Conservation (phyloP, 108 stramenopile species). For the Fistulifera solaris region DNA sequence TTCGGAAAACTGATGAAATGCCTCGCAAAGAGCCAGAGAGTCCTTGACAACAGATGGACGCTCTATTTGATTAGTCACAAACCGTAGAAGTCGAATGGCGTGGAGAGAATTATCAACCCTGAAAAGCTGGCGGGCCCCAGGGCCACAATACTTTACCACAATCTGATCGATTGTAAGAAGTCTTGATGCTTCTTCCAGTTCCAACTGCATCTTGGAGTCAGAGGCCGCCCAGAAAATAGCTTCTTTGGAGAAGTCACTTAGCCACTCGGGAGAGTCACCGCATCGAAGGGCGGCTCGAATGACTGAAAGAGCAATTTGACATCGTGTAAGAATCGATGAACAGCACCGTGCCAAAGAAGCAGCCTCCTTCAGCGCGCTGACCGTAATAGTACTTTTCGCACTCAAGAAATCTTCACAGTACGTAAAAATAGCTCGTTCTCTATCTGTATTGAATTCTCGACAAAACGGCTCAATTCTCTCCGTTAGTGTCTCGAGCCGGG, state of each 20-base stretch:
- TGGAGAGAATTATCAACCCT: constrained; percentile 71
- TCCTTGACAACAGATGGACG: constrained; percentile 39
- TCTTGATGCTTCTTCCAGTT: constrained; percentile 69
- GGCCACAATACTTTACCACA: constrained; percentile 70
- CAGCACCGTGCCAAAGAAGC: constrained; percentile 57
- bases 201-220: constrained; percentile 47
- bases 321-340: constrained; percentile 32
- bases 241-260: constrained; percentile 44
- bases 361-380: constrained; percentile 24
- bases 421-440: constrained; percentile 43
- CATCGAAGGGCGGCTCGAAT: constrained; percentile 65
- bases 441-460: constrained; percentile 22
- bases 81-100: constrained; percentile 48
- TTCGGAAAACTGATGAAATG: constrained; percentile 57
- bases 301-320: constrained; percentile 48
- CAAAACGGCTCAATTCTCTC: constrained; percentile 46
- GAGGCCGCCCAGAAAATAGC: constrained; percentile 59
- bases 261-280: constrained; percentile 43
- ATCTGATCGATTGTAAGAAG: constrained; percentile 61
- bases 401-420: constrained; percentile 48
- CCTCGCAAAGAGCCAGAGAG: constrained; percentile 53
- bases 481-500: constrained; percentile 10
- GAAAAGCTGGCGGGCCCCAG: constrained; percentile 69
- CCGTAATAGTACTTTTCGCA: constrained; percentile 32
- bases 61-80: constrained; percentile 49